Percentiles rank a stretch among this genome's conserved stretches.
Evolutionary conservation across 1,284 basidiomycete species (phyloP).

Genomic region (Lentinus polychrous): DNA sequence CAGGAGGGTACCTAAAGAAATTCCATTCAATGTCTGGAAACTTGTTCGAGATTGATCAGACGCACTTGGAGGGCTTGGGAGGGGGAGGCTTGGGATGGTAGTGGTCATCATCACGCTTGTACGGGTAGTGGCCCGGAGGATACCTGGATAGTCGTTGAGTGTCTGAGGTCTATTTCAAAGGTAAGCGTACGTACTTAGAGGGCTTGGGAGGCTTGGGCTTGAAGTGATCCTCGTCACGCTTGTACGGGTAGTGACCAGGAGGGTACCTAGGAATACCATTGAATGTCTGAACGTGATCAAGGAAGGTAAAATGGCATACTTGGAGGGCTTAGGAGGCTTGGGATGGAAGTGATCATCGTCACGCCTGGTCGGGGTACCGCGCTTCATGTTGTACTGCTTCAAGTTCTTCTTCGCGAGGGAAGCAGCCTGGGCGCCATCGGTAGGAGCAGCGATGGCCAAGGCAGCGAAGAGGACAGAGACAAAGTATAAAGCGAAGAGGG

Average conservation of each 20-base stretch:
- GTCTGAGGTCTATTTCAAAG: not conserved
- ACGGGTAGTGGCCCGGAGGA: not conserved
- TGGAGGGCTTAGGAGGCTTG: slow-evolving; percentile 15
- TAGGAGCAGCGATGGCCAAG: slow-evolving; percentile 14
- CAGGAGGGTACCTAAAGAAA: too few relatives aligned
- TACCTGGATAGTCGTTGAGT: not conserved
- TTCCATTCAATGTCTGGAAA: too few relatives aligned
- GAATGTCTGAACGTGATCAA: not conserved
- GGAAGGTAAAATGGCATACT: slow-evolving; percentile 10
- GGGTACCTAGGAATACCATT: not conserved
- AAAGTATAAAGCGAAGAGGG: slow-evolving; percentile 17
- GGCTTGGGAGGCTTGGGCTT: not conserved
- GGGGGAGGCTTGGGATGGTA: not conserved
- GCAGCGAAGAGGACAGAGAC: slow-evolving; percentile 18
- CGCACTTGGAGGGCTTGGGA: not conserved
- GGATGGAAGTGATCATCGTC: slow-evolving; percentile 1
- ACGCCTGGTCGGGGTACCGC: slow-evolving; percentile 20
- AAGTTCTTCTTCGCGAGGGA: slow-evolving; percentile 13
- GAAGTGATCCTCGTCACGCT: not conserved
- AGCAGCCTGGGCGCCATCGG: not conserved
- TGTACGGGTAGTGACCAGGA: not conserved
- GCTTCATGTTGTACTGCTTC: slow-evolving; percentile 31
- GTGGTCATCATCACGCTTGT: not conserved
- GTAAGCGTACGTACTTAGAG: not conserved
- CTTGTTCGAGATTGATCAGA: not conserved